Base-by-base conservation (phyloP, 2,329 filamentous ascomycete genomes). In the Fusarium sp. region DNA sequence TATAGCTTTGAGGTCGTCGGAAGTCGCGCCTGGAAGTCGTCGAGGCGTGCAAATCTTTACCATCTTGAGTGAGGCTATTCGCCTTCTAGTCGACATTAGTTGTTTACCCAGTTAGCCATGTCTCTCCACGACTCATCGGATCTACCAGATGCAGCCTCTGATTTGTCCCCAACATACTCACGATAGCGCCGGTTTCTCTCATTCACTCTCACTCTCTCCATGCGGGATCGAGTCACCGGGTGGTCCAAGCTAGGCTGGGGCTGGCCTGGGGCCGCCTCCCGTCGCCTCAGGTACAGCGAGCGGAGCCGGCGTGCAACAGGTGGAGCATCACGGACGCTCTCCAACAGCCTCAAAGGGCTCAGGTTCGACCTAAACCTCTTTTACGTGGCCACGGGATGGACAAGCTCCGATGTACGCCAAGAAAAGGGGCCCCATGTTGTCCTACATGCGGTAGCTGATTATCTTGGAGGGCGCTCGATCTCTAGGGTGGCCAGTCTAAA, bases 361-460 rank as follows among this genome's bases (percentile, higher is more conserved):
- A 50, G 27, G 25, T 25, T 50, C 10, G 9, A 50, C 10, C 25
- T n/a, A n/a, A 8, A 39, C 37, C 39, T 41, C 39, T 18, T 52
- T 30, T 27, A n/a, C 32, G 39, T 61, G 58, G 41, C 58, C 41
- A 61, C 58, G 39, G 58, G 58, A 34, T 18, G 20, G 14, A 20
- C 9, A 27, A 43, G n/a, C 39, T 48, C 58, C 58, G 41, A n/a
- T 48, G 59, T 62, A 62, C 59, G 59, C 59, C 41, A 62, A 62
- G 59, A 23, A 18, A 41, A 25, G 10, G 16, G 54, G 16, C 32
- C 34, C 14, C 25, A 14, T 50, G 25, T 11, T 56, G 52, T 56
- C 52, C 52, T 56, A 56, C 45, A 30, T 13, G 1, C 32, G 5
- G 11, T 23, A 27, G 11, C 30, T 56, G 52, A 56, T 56, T 56